These are phyloP conservation scores for Trifolium pratense DNA, from an alignment of 306 rosid genomes.

Conservation along the genomic window DNA sequence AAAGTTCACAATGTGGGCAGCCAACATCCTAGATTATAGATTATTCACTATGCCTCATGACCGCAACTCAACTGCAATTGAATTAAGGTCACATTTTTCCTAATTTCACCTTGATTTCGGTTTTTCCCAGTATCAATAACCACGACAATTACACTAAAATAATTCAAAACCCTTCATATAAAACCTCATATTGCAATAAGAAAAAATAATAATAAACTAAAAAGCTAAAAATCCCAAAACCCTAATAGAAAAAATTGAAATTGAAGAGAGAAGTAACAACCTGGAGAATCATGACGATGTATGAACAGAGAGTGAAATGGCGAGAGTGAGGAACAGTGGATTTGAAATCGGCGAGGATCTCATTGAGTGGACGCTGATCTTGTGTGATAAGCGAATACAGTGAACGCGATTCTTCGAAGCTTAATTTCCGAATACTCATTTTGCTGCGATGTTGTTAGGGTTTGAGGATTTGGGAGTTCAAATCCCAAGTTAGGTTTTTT, in stretches of 20 bases:
- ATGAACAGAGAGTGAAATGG: conserved; percentile 72
- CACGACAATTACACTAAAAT: not conserved
- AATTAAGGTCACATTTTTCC: too few species aligned
- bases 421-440: conserved; percentile 58
- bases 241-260: conserved; percentile 1
- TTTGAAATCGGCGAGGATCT: conserved; percentile 69
- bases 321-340: conserved; percentile 55
- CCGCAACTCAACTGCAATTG: too few species aligned
- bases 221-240: conserved; percentile 36
- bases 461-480: conserved; percentile 26
- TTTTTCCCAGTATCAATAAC: too few species aligned
- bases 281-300: conserved; percentile 71
- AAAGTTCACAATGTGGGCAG: too few species aligned
- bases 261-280: conserved; percentile 27
- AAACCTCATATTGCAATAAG: not conserved
- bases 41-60: too few species aligned
- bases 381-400: conserved; percentile 59
- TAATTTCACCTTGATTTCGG: not conserved
- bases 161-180: not conserved
- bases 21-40: too few species aligned
- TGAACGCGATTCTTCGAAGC: conserved; percentile 63
- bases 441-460: conserved; percentile 13
- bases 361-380: conserved; percentile 67
- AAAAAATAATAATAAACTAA: too few species aligned
- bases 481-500: conserved; percentile 27